Conservation (phyloP, 2,329 filamentous ascomycete species). For the Peltaster fructicola region DNA sequence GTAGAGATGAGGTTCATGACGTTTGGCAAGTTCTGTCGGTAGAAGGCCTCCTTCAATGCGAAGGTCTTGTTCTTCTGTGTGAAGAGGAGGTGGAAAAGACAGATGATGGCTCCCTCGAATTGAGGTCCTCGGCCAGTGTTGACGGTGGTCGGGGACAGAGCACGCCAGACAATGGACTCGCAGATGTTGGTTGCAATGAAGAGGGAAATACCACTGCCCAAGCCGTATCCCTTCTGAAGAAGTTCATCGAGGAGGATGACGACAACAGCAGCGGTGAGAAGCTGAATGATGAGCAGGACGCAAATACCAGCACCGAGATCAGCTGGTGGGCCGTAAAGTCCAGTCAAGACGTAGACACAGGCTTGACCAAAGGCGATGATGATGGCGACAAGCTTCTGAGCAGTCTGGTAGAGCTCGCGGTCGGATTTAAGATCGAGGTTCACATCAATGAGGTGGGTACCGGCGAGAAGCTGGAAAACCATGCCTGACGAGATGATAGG, state of each 20-base stretch:
- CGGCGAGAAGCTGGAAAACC: slow-evolving; percentile 98
- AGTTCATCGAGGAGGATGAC: slow-evolving; percentile 98
- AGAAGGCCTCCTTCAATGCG: slow-evolving; percentile 95
- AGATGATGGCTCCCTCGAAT: slow-evolving; percentile 96
- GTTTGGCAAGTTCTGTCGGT: slow-evolving; percentile 97
- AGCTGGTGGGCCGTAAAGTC: slow-evolving; percentile 89
- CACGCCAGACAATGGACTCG: slow-evolving; percentile 99
- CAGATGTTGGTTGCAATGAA: slow-evolving; percentile 99
- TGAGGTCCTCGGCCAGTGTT: slow-evolving; percentile 98
- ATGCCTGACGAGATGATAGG: slow-evolving; percentile 99
- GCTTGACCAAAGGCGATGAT: slow-evolving; percentile 95
- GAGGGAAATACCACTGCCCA: slow-evolving; percentile 94
- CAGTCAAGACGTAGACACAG: slow-evolving; percentile 95
- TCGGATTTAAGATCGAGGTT: slow-evolving; percentile 99
- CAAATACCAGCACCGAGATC: slow-evolving; percentile 96
- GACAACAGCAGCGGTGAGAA: slow-evolving; percentile 92
- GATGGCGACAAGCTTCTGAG: slow-evolving; percentile 92
- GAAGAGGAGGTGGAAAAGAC: slow-evolving; percentile 90
- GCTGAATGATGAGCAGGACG: slow-evolving; percentile 92
- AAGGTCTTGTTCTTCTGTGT: slow-evolving; percentile 99
- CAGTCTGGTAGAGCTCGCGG: slow-evolving; percentile 98
- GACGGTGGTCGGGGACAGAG: slow-evolving; percentile 96
- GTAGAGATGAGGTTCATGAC: slow-evolving; percentile 97
- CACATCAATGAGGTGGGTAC: slow-evolving; percentile 98
- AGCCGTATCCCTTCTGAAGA: slow-evolving; percentile 96